Base-by-base conservation (phyloP, 106 monocot species). In the Phalaenopsis aphrodite region DNA sequence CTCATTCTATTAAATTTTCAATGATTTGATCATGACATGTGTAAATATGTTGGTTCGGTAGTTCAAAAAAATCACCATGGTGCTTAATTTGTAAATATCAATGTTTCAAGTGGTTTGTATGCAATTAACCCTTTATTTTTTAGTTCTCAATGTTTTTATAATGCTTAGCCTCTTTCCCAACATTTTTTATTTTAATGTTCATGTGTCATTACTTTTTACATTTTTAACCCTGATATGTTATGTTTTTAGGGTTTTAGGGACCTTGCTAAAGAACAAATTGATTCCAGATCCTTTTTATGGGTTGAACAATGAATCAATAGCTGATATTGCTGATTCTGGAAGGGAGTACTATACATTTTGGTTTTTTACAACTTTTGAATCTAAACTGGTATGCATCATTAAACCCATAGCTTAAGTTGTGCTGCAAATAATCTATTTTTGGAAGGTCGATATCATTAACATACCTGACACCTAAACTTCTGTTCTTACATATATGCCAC, bases 211-310 rank as follows among this genome's bases (percentile, higher is more conserved):
- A 9, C 61, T 43, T 74, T 61, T 61, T 56, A 3, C 5, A 5
- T 14, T 9, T 69, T 41, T 74, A 74, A 74, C 7, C 2, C 18
- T 43, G 37, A 37, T 39, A 8, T 74, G 6, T 74, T 41, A 39
- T 43, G 41, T 74, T 41, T 86, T 48, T 85, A 99, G 98, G 81
- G 89, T 99, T 72, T 89, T 99, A 81, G 92, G 91, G 64, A 99
- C 98, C 8, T 68, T 99, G 56, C 46, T 94, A 72, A 99, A 94
- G 84, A 99, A 92, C 83, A 99, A 94, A 79, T 6, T 87, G 81
- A 82, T 99, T 15, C 98, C 94, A 75, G 98, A 99, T 87, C 98
- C 98, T 56, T 99, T 99, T 82, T 99, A 93, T 80, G 98, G 98
- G 16, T 64, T 99, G 71, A 85, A 89, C 75, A 99, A 94, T 79